Base-by-base conservation (phyloP, 768 basidiomycete species). In the Lactarius pseudohatsudake region DNA sequence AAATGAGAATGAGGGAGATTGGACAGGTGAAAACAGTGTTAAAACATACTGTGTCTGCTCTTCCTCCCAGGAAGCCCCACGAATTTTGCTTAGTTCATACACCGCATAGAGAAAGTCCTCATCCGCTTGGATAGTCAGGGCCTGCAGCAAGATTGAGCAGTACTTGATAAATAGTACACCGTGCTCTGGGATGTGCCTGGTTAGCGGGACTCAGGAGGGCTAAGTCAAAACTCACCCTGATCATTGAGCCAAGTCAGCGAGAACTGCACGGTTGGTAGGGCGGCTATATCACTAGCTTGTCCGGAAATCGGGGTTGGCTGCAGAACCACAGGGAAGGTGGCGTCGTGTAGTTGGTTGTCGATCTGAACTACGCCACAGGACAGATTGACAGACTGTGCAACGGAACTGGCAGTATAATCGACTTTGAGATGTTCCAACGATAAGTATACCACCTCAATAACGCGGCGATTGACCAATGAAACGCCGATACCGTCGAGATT, bases 81-180 rank as follows among this genome's bases (percentile, higher is more conserved):
- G 87, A 73, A 98, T 88, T 72, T 96, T 92, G 1, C 89, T 87
- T 66, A 99, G 85, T 72, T 99, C 96, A 72, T 95, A 90, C 11
- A 98, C 76, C 0, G 96, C 87, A 72, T 94, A 98, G 45, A 98
- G 76, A 68, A 99, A 87, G 77, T 98, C 97, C 77, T 99, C 97
- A 74, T 99, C 97, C n/a, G 92, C 85, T 73, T 98, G 95, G 18
- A 99, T 87, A 0, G 94, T 97, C 76, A 98, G 80, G 2, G 96
- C 92, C 74, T 99, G 97, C 18, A 99, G 79, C 16, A 99, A 79
- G 60, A 98, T 85, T 2, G 96, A 96, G 62, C 93, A 96, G 73
- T 98, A 98, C 77, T 98, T 98, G 79, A 99, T 83, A 75, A 97
- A 98, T n/a, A 94, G 77, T 10, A 99, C 97, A 20, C 97, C 97